Base-by-base conservation (phyloP, 345 rosid species). In the Orychophragmus violaceus region DNA sequence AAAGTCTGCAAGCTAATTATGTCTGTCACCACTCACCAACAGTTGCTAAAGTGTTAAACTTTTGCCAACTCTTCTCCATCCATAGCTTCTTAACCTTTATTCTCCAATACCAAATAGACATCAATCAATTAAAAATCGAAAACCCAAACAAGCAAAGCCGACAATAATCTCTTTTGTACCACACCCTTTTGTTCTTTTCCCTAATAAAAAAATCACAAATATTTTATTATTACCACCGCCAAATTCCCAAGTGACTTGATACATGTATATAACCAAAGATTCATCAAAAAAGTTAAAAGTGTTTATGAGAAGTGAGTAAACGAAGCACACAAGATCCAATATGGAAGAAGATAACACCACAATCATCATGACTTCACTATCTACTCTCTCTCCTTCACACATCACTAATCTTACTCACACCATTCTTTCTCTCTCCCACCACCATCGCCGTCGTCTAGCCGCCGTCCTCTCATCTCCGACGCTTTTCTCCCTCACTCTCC, bases 401-500 rank as follows among this genome's bases (percentile, higher is more conserved):
- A 83, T 88, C 65, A 66, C 85, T 33, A 64, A 68, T 70, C 87
- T 94, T 24, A 79, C 84, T 35, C 65, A 32, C 66, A 70, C 91
- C 66, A 32, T 85, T 71, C 80, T 88, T 56, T 68, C 79, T n/a
- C 55, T 68, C 70, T 59, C 85, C 41, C 76, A 68, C 76, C 80
- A 22, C 84, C 91, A 72, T 70, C 86, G 72, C 74, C 83, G 69
- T 67, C 93, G 87, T 42, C 83, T 94, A 71, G 62, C 87, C 62
- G 19, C 79, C 71, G 77, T 90, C 64, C 91, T 91, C 65, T 87
- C 95, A 50, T 83, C 91, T 59, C 87, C 91, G 48, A 49, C 85
- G 17, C 81, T 83, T 76, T 91, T 91, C 85, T 83, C 84, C 63
- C 83, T 89, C 83, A 50, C 87, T 50, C 88, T 94, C 72, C 85